Conservation (phyloP, 2,329 filamentous ascomycete species). For the Ilyonectria destructans region DNA sequence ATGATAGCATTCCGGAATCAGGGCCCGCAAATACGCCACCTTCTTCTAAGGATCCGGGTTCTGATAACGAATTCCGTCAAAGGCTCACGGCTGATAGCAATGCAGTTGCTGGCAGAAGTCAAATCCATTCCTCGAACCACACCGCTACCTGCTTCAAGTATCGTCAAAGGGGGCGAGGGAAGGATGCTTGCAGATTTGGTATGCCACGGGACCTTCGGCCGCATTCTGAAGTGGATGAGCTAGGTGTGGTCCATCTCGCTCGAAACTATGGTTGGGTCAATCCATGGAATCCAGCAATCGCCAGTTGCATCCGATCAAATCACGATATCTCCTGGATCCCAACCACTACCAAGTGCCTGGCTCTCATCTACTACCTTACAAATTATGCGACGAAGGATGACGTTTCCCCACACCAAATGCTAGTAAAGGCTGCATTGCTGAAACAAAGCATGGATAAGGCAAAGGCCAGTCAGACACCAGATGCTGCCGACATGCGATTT, state of each 20-base stretch:
- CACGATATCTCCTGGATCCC: background rate
- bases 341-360: background rate
- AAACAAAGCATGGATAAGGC: background rate
- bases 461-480: background rate
- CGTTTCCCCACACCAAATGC: background rate
- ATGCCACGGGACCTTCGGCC: background rate
- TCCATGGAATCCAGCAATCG: background rate
- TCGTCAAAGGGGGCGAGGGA: background rate
- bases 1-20: background rate
- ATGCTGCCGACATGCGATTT: background rate
- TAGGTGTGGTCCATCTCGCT: background rate
- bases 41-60: too few relatives aligned
- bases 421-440: background rate
- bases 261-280: background rate
- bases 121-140: background rate
- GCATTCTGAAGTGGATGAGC: background rate
- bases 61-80: background rate
- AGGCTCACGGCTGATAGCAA: background rate
- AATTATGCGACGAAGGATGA: background rate
- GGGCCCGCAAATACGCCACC: too few relatives aligned
- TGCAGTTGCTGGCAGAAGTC: background rate
- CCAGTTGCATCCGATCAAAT: background rate
- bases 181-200: background rate
- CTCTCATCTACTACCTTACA: background rate
- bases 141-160: background rate